phyloP scores from a whole-genome alignment of 345 rosid genomes.

The Salix purpurea region DNA sequence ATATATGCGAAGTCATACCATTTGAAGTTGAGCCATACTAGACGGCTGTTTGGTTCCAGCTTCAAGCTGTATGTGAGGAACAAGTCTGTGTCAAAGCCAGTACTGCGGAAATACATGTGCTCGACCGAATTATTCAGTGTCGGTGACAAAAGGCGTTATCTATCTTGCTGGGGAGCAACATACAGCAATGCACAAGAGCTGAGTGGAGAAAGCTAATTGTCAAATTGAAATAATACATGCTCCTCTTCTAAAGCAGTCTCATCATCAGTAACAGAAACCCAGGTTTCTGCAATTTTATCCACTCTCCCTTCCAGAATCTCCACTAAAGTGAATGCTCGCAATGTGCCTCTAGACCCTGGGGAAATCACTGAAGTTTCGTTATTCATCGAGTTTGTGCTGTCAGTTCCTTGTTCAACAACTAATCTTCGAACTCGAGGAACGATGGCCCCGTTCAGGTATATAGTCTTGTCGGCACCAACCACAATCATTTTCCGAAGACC shows the following conservation, averaged over 20 bases:
- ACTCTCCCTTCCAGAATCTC: slow-evolving; percentile 57
- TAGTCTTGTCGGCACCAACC: slow-evolving; percentile 40
- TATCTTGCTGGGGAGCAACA: background rate
- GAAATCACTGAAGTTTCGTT: slow-evolving; percentile 4
- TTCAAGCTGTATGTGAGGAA: background rate
- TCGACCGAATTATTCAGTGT: background rate
- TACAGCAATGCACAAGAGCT: background rate
- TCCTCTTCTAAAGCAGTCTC: slow-evolving; percentile 45
- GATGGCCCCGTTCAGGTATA: slow-evolving; percentile 76
- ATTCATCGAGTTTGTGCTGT: background rate
- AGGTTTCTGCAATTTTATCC: slow-evolving; percentile 56
- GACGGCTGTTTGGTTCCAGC: too few relatives aligned
- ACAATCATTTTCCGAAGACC: slow-evolving; percentile 68
- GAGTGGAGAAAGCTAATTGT: background rate
- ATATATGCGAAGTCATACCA: too few relatives aligned
- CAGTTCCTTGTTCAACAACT: slow-evolving; percentile 12
- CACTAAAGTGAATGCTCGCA: slow-evolving; percentile 61
- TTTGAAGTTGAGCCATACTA: background rate
- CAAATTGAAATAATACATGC: slow-evolving; percentile 35
- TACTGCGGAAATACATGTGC: background rate
- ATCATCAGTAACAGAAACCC: slow-evolving; percentile 62
- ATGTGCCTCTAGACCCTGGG: slow-evolving; percentile 36
- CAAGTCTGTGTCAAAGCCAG: background rate
- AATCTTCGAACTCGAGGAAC: slow-evolving; percentile 60
- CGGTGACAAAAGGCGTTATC: background rate